Percentiles rank a stretch among this genome's conserved stretches.
These are phyloP conservation scores for Trichopus zeylanicus DNA, from an alignment of 116 monocot genomes.

Conservation along the genomic window DNA sequence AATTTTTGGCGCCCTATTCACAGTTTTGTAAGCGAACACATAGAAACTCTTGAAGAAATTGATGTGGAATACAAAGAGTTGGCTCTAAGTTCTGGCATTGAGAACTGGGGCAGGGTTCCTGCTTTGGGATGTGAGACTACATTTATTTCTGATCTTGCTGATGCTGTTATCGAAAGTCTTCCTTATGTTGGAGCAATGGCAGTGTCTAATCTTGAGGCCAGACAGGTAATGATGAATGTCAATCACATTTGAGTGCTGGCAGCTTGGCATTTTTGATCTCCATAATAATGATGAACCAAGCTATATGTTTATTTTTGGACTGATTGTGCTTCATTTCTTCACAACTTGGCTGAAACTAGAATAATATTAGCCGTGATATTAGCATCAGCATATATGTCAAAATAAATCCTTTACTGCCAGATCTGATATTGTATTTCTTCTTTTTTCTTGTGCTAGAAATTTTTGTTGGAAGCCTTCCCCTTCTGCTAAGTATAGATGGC, in stretches of 20 bases:
- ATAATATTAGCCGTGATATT: no score
- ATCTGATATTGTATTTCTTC: no score
- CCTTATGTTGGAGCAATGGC: slow-evolving; percentile 91
- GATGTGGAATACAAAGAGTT: slow-evolving; percentile 83
- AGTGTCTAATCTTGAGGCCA: slow-evolving; percentile 81
- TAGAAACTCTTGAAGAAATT: slow-evolving; percentile 92
- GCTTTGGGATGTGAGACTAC: slow-evolving; percentile 83
- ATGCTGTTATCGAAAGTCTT: slow-evolving; percentile 89
- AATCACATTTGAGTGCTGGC: not conserved
- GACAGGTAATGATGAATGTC: slow-evolving; percentile 76
- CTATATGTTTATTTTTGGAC: no score
- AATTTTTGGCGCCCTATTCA: slow-evolving; percentile 11
- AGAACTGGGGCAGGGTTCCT: slow-evolving; percentile 83
- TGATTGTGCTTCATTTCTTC: no score
- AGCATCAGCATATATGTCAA: no score
- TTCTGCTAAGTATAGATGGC: no score
- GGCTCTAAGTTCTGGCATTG: slow-evolving; percentile 56
- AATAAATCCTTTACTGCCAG: no score
- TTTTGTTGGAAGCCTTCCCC: no score
- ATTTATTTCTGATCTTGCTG: slow-evolving; percentile 88
- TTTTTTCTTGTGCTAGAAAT: no score
- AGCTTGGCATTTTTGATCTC: no score
- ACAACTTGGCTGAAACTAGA: no score
- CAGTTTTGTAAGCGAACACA: slow-evolving; percentile 99
- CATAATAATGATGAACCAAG: no score